Evolutionary conservation across 1,284 basidiomycete species (phyloP).

Genomic region (Trichosporon sp.): DNA sequence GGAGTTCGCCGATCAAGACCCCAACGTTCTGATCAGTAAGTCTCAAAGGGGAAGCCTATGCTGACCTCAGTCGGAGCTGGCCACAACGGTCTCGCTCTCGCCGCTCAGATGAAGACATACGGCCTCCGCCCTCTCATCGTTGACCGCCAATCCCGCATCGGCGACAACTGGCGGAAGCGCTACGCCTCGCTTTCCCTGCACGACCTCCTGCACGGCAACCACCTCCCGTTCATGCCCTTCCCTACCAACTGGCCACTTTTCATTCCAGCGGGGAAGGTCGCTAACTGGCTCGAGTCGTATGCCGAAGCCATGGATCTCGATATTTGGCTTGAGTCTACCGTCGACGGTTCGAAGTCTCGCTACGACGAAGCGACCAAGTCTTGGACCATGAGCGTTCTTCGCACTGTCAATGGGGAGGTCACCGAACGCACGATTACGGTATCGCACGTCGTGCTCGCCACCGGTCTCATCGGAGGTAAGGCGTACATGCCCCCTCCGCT

Average conservation of each 20-base stretch:
- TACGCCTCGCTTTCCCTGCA: slow-evolving; percentile 66
- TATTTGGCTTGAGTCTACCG: slow-evolving; percentile 65
- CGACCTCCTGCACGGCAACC: slow-evolving; percentile 62
- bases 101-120: slow-evolving; percentile 64
- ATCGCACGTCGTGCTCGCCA: slow-evolving; percentile 44
- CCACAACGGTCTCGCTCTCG: slow-evolving; percentile 66
- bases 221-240: slow-evolving; percentile 41
- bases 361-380: slow-evolving; percentile 62
- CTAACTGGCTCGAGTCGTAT: slow-evolving; percentile 70
- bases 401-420: slow-evolving; percentile 54
- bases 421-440: slow-evolving; percentile 61
- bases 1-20: neutral
- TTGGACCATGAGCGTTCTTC: slow-evolving; percentile 55
- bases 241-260: slow-evolving; percentile 45
- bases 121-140: slow-evolving; percentile 63
- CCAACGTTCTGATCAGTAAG: neutral
- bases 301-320: slow-evolving; percentile 67
- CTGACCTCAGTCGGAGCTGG: slow-evolving; percentile 62
- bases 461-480: slow-evolving; percentile 64
- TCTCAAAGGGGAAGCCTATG: neutral
- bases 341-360: slow-evolving; percentile 55
- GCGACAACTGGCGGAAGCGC: slow-evolving; percentile 61
- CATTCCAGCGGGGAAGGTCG: slow-evolving; percentile 61
- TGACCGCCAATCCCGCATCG: slow-evolving; percentile 62
- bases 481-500: slow-evolving; percentile 60